Conservation (phyloP, 179 eudicot species). For the Silene noctiflora region DNA sequence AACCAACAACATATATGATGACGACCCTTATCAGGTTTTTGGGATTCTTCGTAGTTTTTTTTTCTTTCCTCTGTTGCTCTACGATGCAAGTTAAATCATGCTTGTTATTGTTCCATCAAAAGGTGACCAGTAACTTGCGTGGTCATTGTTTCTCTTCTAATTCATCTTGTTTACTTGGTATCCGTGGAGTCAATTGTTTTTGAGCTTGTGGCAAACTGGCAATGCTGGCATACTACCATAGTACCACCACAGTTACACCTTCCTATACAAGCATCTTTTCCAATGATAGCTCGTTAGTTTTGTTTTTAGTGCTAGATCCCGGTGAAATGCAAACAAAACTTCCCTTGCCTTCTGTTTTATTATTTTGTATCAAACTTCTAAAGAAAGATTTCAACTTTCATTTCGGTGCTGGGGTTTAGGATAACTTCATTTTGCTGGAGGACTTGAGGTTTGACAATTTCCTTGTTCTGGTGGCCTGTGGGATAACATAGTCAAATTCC, state of each 20-base stretch:
- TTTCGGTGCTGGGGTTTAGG: too few relatives aligned
- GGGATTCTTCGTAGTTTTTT: not conserved
- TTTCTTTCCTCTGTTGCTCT: not conserved
- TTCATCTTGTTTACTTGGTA: not conserved
- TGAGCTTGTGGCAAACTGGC: not conserved
- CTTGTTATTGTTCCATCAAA: not conserved
- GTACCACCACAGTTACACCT: not conserved
- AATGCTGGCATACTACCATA: not conserved
- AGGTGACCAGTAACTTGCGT: not conserved
- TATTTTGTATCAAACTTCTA: not conserved
- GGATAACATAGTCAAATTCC: too few relatives aligned
- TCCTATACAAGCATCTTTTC: not conserved
- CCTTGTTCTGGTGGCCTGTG: too few relatives aligned
- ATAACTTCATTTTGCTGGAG: too few relatives aligned
- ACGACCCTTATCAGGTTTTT: not conserved
- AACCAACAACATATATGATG: not conserved
- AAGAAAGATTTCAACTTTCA: too few relatives aligned
- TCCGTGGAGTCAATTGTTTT: not conserved
- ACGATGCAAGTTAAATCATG: not conserved
- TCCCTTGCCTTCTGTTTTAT: not conserved
- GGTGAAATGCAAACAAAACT: not conserved
- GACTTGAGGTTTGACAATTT: too few relatives aligned
- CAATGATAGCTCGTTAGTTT: slow-evolving; percentile 4
- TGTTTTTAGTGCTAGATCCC: not conserved
- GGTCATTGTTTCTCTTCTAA: not conserved